A percentile compares a stretch with the other conserved stretches of the same genome.
Conservation (phyloP, 2,329 filamentous ascomycete genomes). For the Ustulina deusta region DNA sequence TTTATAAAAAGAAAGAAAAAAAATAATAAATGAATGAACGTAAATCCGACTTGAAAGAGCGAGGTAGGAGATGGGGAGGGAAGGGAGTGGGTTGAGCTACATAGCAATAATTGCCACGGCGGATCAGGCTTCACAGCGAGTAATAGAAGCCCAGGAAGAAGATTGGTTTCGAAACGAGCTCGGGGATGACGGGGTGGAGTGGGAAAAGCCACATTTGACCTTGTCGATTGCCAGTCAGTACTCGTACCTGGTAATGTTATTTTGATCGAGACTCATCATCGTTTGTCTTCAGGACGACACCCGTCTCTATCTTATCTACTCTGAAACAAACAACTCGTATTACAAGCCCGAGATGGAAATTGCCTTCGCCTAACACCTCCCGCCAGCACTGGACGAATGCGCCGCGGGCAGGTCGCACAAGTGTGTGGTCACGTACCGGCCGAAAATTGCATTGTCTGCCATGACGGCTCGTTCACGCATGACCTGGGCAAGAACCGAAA, state of each 20-base stretch:
- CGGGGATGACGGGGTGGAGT: too few relatives aligned
- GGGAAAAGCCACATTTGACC: too few relatives aligned
- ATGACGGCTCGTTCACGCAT: not conserved
- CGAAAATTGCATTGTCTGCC: slow-evolving; percentile 5
- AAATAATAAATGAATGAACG: too few relatives aligned
- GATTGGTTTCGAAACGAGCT: too few relatives aligned
- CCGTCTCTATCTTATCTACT: not conserved
- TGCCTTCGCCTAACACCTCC: slow-evolving; percentile 9
- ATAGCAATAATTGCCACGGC: too few relatives aligned
- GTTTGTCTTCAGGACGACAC: not conserved
- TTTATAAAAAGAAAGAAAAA: too few relatives aligned
- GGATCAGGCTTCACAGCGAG: too few relatives aligned
- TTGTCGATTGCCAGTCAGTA: too few relatives aligned
- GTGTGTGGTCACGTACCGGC: slow-evolving; percentile 1
- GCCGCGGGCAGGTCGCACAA: slow-evolving; percentile 1
- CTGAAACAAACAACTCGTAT: slow-evolving; percentile 6
- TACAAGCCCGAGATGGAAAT: slow-evolving; percentile 7
- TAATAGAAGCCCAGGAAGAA: too few relatives aligned
- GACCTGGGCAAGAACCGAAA: not conserved
- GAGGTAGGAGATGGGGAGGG: too few relatives aligned
- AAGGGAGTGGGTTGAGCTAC: too few relatives aligned
- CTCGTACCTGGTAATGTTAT: not conserved
- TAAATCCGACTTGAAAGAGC: too few relatives aligned
- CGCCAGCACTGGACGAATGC: not conserved
- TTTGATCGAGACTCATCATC: not conserved